A percentile compares a stretch with the other conserved stretches of the same genome.
These are phyloP conservation scores for Thielaviopsis euricoi DNA, from an alignment of 2,329 filamentous ascomycete genomes.

Conservation along the genomic window DNA sequence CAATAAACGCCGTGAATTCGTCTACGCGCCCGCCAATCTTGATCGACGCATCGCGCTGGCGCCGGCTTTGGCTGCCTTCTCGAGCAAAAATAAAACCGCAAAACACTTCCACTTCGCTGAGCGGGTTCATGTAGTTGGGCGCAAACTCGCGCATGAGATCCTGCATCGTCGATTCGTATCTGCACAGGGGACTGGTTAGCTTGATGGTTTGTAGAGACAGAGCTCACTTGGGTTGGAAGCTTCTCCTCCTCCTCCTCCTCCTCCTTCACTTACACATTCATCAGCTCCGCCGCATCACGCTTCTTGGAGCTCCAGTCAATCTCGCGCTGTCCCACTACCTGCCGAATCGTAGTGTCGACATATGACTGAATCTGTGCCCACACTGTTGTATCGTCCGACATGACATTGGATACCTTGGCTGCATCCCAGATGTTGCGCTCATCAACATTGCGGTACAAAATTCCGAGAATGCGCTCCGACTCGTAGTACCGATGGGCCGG, in stretches of 20 bases:
- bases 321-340: constrained; percentile 12
- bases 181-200: too few species aligned
- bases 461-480: constrained; percentile 52
- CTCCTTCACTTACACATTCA: constrained; percentile 30
- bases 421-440: constrained; percentile 47
- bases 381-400: constrained; percentile 20
- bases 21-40: constrained; percentile 36
- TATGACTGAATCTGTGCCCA: constrained; percentile 26
- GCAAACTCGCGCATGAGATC: constrained; percentile 18
- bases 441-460: constrained; percentile 56
- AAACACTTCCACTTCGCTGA: constrained; percentile 37
- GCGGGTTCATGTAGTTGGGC: constrained; percentile 22
- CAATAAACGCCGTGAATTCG: constrained; percentile 26
- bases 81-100: constrained; percentile 39
- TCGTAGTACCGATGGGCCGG: constrained; percentile 43
- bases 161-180: background rate
- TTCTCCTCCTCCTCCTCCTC: too few species aligned
- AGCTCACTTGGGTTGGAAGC: too few species aligned
- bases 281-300: constrained; percentile 27
- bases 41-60: constrained; percentile 34
- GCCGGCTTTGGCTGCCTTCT: constrained; percentile 28
- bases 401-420: constrained; percentile 24
- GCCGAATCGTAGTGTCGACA: constrained; percentile 14
- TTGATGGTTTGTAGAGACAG: too few species aligned
- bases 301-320: constrained; percentile 21